phyloP scores from a whole-genome alignment of 2,329 filamentous ascomycete species.

The Rhinocladiella similis region DNA sequence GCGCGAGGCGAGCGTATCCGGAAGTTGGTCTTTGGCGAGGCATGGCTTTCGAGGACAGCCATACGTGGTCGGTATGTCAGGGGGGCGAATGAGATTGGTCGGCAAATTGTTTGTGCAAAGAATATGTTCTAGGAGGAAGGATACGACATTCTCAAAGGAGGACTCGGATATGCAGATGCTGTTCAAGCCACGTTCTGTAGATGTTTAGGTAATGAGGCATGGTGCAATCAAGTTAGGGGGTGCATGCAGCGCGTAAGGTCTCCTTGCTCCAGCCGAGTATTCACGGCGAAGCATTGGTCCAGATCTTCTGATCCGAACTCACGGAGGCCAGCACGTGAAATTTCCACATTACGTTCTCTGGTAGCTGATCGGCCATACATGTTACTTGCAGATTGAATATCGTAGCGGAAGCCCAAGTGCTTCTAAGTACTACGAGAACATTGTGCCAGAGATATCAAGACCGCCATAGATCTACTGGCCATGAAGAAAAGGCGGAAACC shows the following conservation, averaged over 20 bases:
- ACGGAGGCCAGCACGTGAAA: too few species aligned
- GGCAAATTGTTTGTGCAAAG: not conserved
- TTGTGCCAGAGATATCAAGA: too few species aligned
- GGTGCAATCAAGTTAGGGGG: not conserved
- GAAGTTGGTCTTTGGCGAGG: conserved; percentile 70
- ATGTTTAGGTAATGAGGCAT: not conserved
- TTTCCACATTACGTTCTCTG: too few species aligned
- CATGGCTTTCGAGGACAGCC: conserved; percentile 47
- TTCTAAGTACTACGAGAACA: too few species aligned
- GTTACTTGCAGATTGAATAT: too few species aligned
- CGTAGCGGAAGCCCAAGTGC: too few species aligned
- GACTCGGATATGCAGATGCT: not conserved
- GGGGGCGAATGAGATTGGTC: not conserved
- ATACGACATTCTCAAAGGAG: not conserved
- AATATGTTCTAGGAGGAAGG: not conserved
- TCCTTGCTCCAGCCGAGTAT: too few species aligned
- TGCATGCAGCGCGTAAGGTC: not conserved
- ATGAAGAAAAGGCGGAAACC: too few species aligned
- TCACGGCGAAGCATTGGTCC: too few species aligned
- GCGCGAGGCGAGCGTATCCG: conserved; percentile 80
- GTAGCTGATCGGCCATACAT: too few species aligned
- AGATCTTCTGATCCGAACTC: too few species aligned
- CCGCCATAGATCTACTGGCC: too few species aligned
- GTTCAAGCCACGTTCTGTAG: not conserved
- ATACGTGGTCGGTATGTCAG: not conserved